Percentiles rank a stretch among this genome's conserved stretches.
Evolutionary conservation across 2,329 filamentous ascomycete genomes (phyloP).

Genomic region (Aurifilum marmelostoma): DNA sequence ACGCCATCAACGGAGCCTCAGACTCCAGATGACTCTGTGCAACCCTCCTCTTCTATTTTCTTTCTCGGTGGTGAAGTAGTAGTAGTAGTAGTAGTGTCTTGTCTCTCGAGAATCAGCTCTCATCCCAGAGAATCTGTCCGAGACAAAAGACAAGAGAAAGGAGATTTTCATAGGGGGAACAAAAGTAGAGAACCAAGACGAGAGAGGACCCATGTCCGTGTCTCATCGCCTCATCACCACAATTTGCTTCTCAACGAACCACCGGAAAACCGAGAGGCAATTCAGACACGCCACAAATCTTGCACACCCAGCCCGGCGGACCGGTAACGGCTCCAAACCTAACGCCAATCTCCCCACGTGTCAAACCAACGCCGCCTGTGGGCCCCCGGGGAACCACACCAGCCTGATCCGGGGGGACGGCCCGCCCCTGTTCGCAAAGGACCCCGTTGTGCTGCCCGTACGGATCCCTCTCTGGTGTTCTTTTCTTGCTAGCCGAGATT

Average conservation of each 20-base stretch:
- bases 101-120: neutral
- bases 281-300: neutral
- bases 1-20: neutral
- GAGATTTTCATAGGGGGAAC: too few relatives aligned
- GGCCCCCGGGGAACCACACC: constrained; percentile 13
- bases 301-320: constrained; percentile 15
- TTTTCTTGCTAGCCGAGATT: constrained; percentile 12
- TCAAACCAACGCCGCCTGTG: constrained; percentile 5
- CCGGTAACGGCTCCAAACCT: constrained; percentile 8
- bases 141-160: neutral
- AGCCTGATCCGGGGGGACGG: constrained; percentile 11
- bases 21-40: neutral
- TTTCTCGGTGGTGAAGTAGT: neutral
- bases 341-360: constrained; percentile 10
- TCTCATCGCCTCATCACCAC: neutral
- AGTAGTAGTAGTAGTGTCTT: neutral
- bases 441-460: constrained; percentile 4
- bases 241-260: neutral
- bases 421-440: constrained; percentile 2
- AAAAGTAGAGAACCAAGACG: neutral
- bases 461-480: neutral
- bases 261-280: neutral
- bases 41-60: neutral
- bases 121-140: neutral
- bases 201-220: neutral